Percentiles rank a stretch among this genome's conserved stretches.
Conservation (phyloP, 306 rosid species). For the Begonia masoniana region DNA sequence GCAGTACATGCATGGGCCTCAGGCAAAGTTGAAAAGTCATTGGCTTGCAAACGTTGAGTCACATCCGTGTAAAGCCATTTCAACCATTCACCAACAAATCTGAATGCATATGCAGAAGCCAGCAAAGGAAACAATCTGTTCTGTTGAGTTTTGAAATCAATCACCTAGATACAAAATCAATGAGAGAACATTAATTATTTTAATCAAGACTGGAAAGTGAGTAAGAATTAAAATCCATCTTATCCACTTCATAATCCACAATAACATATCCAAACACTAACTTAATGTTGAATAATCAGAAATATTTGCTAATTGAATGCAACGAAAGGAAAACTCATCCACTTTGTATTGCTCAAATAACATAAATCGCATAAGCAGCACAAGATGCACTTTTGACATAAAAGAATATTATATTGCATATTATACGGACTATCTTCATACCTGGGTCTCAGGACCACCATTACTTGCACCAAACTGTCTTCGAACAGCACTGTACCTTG, state of each 20-base stretch:
- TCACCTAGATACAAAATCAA: conserved; percentile 40
- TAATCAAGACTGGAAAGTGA: not conserved
- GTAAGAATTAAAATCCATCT: too few relatives aligned
- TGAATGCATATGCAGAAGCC: conserved; percentile 97
- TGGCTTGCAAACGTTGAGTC: conserved; percentile 61
- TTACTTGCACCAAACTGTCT: conserved; percentile 76
- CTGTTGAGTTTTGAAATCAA: conserved; percentile 94
- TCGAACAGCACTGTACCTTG: conserved; percentile 95
- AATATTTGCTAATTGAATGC: too few relatives aligned
- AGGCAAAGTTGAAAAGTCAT: conserved; percentile 74
- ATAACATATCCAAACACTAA: too few relatives aligned
- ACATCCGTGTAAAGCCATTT: conserved; percentile 86
- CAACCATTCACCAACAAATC: conserved; percentile 92
- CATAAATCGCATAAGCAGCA: too few relatives aligned
- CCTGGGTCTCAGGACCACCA: conserved; percentile 79
- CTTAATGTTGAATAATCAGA: too few relatives aligned
- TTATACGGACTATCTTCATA: conserved; percentile 12
- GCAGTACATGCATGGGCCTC: conserved; percentile 99
- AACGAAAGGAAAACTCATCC: too few relatives aligned
- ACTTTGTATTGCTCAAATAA: too few relatives aligned
- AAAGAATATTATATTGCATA: not conserved
- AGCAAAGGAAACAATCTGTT: conserved; percentile 91
- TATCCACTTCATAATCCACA: too few relatives aligned
- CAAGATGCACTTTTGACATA: too few relatives aligned
- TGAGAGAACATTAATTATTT: conserved; percentile 7